Evolutionary conservation across 2,329 filamentous ascomycete species (phyloP), one percentile per base, ranked within the genome.

Genomic region (Lachnellula subtilissima): DNA sequence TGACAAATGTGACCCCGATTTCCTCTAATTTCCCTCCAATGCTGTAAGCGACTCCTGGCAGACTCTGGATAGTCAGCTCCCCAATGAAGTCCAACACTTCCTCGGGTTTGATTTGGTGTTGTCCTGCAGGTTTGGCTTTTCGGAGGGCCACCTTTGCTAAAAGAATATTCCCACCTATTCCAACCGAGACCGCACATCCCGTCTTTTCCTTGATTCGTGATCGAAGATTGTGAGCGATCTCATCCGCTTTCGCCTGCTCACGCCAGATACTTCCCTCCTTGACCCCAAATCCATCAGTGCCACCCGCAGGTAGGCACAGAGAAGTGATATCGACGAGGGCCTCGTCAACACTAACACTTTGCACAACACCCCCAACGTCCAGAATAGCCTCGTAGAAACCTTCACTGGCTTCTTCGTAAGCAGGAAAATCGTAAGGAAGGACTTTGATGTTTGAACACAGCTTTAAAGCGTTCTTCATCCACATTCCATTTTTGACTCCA

Each of bases 401-500:
- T 54, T 83, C 81, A 67, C 94, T 99, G 1, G 92, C 91, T 57
- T 92, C 88, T 75, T 99, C 94, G 64, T 99, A 99, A 0, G 86
- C 93, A 2, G 89, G 87, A 68, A 97, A 99, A 67, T 99, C 92
- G 65, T 99, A 99, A 0, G 92, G 89, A n/a, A 99, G 70, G 1
- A 97, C 86, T 64, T 95, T 91, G 17, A 99, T 76, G 22, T 91
- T 84, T 0, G 93, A 87, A 67, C 91, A 99, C 17, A 94, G 72
- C 63, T 94, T 87, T 57, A 87, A 78, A 0, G 94, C 94, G 36
- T 82, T 80, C 70, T 93, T 95, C 93, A 99, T 97, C 94, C 95
- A 99, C 94, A 97, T 99, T 39, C 95, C 95, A 64, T 99, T 99
- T 69, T 92, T 96, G 53, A 99, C 80, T 1, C 93, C 93, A 64